phyloP scores from a whole-genome alignment of 768 basidiomycete species.

The Tulasnella sp. region DNA sequence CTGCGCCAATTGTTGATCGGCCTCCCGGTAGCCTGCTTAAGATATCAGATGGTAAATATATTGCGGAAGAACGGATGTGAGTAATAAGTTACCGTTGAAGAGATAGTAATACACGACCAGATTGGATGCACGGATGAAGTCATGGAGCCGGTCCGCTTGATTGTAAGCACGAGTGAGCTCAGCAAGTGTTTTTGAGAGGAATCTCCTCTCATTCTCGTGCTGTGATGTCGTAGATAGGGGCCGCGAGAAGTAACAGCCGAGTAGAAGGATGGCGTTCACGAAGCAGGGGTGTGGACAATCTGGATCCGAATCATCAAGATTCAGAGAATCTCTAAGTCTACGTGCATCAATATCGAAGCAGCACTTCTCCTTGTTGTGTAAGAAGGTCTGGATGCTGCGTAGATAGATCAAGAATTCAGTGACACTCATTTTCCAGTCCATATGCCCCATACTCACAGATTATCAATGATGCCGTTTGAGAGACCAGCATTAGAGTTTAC shows the following conservation, averaged over 20 bases:
- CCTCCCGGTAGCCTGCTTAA: constrained; percentile 7
- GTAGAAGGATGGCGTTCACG: constrained; percentile 13
- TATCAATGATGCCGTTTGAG: no score
- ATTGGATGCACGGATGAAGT: constrained; percentile 8
- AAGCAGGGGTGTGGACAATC: constrained; percentile 9
- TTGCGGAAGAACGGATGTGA: neutral
- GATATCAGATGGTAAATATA: neutral
- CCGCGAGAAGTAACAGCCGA: constrained; percentile 11
- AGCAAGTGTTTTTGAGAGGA: neutral
- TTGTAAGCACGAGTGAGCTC: neutral
- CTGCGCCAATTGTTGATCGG: constrained; percentile 1
- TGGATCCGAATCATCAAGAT: neutral
- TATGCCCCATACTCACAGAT: no score
- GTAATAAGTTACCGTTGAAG: constrained; percentile 6
- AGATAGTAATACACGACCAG: constrained; percentile 12
- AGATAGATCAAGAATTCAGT: neutral
- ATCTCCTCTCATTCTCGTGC: neutral
- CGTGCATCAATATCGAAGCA: constrained; percentile 11
- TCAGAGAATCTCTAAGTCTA: constrained; percentile 8
- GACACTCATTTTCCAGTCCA: no score
- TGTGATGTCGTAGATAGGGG: constrained; percentile 4
- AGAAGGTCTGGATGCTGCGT: constrained; percentile 9
- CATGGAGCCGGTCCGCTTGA: constrained; percentile 11
- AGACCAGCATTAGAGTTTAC: no score
- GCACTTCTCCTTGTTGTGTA: constrained; percentile 12